Base-by-base conservation (phyloP, 345 rosid species). In the Aegle marmelos region DNA sequence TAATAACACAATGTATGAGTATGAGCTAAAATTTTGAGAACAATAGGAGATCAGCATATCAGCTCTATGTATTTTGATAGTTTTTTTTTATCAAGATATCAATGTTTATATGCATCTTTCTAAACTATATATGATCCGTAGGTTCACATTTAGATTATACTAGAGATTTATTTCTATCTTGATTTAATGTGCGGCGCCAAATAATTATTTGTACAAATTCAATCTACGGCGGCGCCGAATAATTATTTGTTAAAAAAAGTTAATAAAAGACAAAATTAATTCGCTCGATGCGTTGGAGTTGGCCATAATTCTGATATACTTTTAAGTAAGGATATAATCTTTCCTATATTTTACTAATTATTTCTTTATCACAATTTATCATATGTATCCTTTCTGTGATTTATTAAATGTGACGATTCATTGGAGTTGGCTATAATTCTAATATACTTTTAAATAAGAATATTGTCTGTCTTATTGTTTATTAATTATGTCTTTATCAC, bases 361-460 rank as follows among this genome's bases (percentile, higher is more conserved):
- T 45, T 4, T 45, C 17, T 45, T 45, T 45, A 53, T 19, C 57
- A 53, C 22, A 8, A 7, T 0, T 53, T 53, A 53, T 53, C 7
- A 17, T 4, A 53, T 0, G 5, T 17, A 17, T 17, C 5, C 0
- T 13, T 45, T 0, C 0, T 1, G 17, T 45, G 50, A 1, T 45
- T 45, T 45, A 45, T 45, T 45, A 45, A 45, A 45, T 13, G 50
- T 13, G 17, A 45, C 17, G 1, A 48, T 48, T 0, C 2, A 14
- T 0, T 48, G 0, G 22, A 17, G 22, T 5, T 53, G 57, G n/a
- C 0, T 7, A 17, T 53, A 53, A 17, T 17, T 53, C 7, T 53
- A 0, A 5, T 53, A 53, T 53, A 53, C 50, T 11, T 45, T 45
- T 45, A 45, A 13, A 3, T 45, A 45, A 45, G 50, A 0, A 45